Evolutionary conservation across 345 rosid genomes (phyloP).

Genomic region (Excoecaria cochinchinensis): DNA sequence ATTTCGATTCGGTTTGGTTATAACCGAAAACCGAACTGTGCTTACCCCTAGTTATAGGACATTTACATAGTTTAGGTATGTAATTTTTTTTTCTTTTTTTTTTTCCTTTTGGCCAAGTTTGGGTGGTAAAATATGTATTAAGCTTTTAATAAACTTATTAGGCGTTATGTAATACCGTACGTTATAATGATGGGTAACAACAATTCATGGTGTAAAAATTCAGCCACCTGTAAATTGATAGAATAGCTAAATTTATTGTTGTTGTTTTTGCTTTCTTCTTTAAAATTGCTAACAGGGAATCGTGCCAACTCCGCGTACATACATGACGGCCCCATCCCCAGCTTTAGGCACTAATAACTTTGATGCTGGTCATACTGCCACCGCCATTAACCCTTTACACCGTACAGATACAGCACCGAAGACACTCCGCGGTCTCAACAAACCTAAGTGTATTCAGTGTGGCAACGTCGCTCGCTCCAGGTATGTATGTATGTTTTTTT

Average conservation of each 20-base stretch:
- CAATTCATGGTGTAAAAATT: neutral
- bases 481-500: constrained; percentile 24
- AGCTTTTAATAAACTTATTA: too few species aligned
- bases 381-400: neutral
- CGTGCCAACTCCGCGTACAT: neutral
- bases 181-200: too few species aligned
- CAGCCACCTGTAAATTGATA: neutral
- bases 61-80: too few species aligned
- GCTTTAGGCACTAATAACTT: constrained; percentile 20
- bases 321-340: constrained; percentile 30
- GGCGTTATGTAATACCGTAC: too few species aligned
- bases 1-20: too few species aligned
- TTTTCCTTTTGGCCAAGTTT: too few species aligned
- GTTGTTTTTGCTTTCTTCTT: neutral
- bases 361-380: constrained; percentile 12
- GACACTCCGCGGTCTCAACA: constrained; percentile 93
- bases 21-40: too few species aligned
- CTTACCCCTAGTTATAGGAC: too few species aligned
- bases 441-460: constrained; percentile 94
- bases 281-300: neutral
- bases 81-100: too few species aligned
- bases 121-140: too few species aligned
- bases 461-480: constrained; percentile 99
- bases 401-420: constrained; percentile 44
- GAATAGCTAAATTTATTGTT: too few species aligned